Conservation (phyloP, 2,329 filamentous ascomycete genomes). For the Colletotrichum eremochloae region DNA sequence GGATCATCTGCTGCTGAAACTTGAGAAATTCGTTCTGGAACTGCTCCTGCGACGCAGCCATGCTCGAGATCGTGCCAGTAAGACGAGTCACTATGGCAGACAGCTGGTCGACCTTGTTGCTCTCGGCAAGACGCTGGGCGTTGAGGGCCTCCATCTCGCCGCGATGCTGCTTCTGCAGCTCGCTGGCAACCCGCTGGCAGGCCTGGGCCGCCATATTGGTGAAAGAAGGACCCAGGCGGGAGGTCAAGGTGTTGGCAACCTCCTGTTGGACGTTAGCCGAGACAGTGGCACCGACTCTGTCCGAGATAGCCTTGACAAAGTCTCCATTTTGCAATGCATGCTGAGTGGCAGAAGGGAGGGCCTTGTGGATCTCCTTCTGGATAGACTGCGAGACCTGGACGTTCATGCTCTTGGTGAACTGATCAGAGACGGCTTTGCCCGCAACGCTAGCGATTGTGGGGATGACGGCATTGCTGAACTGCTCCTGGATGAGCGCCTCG, state of each 20-base stretch:
- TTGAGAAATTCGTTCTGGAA: slow-evolving; percentile 76
- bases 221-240: slow-evolving; percentile 75
- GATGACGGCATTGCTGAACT: slow-evolving; percentile 81
- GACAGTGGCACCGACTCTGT: slow-evolving; percentile 77
- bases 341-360: slow-evolving; percentile 75
- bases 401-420: slow-evolving; percentile 77
- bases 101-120: slow-evolving; percentile 80
- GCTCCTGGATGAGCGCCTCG: slow-evolving; percentile 79
- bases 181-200: slow-evolving; percentile 75
- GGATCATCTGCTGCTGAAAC: slow-evolving; percentile 64
- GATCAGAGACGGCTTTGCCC: slow-evolving; percentile 76
- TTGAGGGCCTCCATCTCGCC: slow-evolving; percentile 65
- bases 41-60: slow-evolving; percentile 77
- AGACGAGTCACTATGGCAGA: slow-evolving; percentile 75
- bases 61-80: slow-evolving; percentile 76
- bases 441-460: slow-evolving; percentile 80
- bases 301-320: slow-evolving; percentile 78
- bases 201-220: slow-evolving; percentile 74
- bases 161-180: slow-evolving; percentile 74
- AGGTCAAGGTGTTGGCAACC: slow-evolving; percentile 71
- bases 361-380: slow-evolving; percentile 79
- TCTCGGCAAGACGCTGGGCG: slow-evolving; percentile 64
- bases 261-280: slow-evolving; percentile 77
- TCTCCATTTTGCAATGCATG: slow-evolving; percentile 81
- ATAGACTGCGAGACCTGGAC: slow-evolving; percentile 75